Conservation (phyloP, 345 rosid species). For the Durio zibethinus region DNA sequence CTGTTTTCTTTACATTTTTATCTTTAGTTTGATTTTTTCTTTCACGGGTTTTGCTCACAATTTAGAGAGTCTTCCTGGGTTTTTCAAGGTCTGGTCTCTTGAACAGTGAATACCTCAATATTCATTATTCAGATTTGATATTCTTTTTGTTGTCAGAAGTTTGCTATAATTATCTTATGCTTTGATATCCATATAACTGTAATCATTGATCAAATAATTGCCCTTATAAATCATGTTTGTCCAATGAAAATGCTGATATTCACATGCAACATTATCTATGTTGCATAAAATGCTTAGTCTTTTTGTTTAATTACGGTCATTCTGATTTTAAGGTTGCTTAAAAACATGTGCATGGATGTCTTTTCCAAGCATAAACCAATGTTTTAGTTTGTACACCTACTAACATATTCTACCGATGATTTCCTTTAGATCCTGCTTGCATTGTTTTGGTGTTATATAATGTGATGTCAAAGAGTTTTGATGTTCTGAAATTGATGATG, state of each 20-base stretch:
- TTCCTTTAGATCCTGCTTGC: too few species aligned
- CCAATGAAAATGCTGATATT: not conserved
- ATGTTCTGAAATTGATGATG: too few species aligned
- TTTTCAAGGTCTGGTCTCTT: not conserved
- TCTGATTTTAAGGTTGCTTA: not conserved
- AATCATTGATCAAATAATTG: too few species aligned
- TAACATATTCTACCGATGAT: too few species aligned
- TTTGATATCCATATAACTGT: not conserved
- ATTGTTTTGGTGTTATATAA: too few species aligned
- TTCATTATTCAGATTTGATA: not conserved
- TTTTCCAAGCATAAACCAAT: too few species aligned
- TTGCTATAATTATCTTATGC: not conserved
- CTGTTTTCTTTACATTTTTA: not conserved
- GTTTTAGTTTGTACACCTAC: too few species aligned
- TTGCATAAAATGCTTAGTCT: not conserved
- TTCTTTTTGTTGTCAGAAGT: not conserved
- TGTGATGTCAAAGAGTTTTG: too few species aligned
- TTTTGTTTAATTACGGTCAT: not conserved
- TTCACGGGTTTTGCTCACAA: not conserved
- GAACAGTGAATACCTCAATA: not conserved
- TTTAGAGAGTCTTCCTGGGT: not conserved
- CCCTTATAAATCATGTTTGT: too few species aligned
- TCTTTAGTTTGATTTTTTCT: not conserved
- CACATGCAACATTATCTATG: not conserved
- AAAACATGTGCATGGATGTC: too few species aligned